Conservation (phyloP, 805 yeast species). For the Dipodascus albidus region DNA sequence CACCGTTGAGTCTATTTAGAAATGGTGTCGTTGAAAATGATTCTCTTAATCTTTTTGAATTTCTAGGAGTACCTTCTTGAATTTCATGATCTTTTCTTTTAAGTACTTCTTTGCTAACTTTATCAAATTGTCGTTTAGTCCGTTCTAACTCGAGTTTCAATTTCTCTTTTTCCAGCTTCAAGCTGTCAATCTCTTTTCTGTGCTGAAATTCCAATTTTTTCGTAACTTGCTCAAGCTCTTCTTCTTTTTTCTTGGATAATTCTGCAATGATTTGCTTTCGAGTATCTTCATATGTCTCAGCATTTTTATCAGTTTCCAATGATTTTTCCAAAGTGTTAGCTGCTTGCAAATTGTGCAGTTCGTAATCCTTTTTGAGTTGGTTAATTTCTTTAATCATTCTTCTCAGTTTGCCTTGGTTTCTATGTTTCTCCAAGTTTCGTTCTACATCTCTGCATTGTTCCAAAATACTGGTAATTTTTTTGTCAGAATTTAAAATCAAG, state of each 20-base stretch:
- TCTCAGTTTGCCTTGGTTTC: too few relatives aligned
- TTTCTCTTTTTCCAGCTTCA: not conserved
- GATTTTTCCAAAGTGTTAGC: too few relatives aligned
- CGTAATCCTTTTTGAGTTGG: too few relatives aligned
- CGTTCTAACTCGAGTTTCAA: not conserved
- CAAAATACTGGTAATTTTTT: too few relatives aligned
- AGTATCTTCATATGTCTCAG: too few relatives aligned
- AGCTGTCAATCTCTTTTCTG: not conserved
- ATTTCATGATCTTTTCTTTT: not conserved
- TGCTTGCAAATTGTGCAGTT: too few relatives aligned
- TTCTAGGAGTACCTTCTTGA: not conserved
- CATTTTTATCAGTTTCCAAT: too few relatives aligned
- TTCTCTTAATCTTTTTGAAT: not conserved
- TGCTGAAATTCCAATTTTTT: not conserved
- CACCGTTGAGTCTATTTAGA: not conserved
- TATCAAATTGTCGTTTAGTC: not conserved
- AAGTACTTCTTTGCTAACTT: not conserved
- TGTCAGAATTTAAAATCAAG: too few relatives aligned
- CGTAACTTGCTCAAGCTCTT: not conserved
- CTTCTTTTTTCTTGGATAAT: not conserved
- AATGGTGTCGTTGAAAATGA: not conserved
- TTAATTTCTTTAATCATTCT: too few relatives aligned
- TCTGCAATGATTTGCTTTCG: too few relatives aligned
- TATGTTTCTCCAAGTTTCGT: too few relatives aligned
- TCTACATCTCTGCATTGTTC: too few relatives aligned